Percentiles rank a stretch among this genome's conserved stretches.
Evolutionary conservation across 2,329 filamentous ascomycete species (phyloP).

Genomic region (Pyrenophora graminea): DNA sequence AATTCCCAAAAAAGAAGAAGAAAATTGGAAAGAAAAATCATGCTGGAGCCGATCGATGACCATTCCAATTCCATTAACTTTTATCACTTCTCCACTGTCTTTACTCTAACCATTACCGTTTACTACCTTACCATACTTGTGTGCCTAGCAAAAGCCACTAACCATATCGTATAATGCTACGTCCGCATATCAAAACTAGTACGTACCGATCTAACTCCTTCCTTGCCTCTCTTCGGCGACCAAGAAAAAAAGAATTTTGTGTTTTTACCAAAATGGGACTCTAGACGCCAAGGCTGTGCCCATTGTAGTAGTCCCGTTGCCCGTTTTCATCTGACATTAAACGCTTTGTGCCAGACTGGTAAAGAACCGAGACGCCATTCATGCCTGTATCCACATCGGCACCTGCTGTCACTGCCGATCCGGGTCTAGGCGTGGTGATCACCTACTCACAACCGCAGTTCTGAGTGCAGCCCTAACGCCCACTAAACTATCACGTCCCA

Average conservation of each 20-base stretch:
- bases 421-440: neutral
- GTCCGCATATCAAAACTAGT: neutral
- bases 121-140: no score
- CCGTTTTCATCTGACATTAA: conserved; percentile 5
- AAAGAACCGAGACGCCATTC: neutral
- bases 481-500: conserved; percentile 31
- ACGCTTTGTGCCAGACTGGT: conserved; percentile 1
- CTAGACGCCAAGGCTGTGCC: conserved; percentile 1
- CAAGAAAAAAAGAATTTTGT: neutral
- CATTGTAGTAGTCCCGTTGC: neutral
- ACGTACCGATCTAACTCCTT: no score
- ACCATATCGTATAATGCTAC: neutral
- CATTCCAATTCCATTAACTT: no score
- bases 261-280: neutral
- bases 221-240: neutral
- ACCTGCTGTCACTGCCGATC: conserved; percentile 5
- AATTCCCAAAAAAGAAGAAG: no score
- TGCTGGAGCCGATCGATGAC: no score
- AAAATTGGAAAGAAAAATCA: no score
- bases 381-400: neutral
- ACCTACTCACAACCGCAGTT: conserved; percentile 25
- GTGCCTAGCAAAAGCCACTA: neutral
- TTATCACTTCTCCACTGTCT: no score
- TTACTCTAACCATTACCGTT: no score
- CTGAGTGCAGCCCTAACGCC: conserved; percentile 29